Base-by-base conservation (phyloP, 805 yeast genomes). In the Kluyveromyces siamensis region DNA sequence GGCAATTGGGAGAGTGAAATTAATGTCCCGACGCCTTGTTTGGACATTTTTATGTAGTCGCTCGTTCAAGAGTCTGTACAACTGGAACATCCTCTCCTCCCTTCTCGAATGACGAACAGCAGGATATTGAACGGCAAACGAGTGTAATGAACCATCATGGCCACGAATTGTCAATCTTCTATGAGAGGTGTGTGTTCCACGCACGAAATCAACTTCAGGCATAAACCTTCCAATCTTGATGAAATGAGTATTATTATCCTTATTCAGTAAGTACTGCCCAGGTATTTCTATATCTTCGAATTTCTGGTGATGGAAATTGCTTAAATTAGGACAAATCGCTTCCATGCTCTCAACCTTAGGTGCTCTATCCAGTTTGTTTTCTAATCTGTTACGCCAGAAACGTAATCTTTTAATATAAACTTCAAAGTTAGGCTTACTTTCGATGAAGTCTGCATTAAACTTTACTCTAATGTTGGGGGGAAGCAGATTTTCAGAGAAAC, bases 241-340 rank as follows among this genome's bases (percentile, higher is more conserved):
- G 64, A 93, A 95, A 65, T 91, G 96, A n/a, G 79, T 67, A 62
- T 87, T 91, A 65, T 77, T 88, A 59, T 91, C 98, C 63, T 83
- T 85, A 64, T 87, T 86, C 70, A 88, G 72, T 61, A 90, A 71
- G 61, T 93, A 93, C 63, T 93, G 99, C 1, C 99, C 99, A 0
- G 99, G 99, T 50, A 93, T 82, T 65, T 93, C 99, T 50, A 93
- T 87, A 45, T 93, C 99, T 65, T 93, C 99, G 62, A 93, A 93
- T 68, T 89, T 91, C 65, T 93, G 98, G 65, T 93, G 96, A 68
- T 93, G 99, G 79, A 95, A 93, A 63, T 90, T 96, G 63, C 95
- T 84, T 65, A 93, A 73, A 58, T 91, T 98, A 14, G 98, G 96
- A 59, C 97, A 89, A 53, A 93, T 74, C 49, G 89, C 81, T 67